These are phyloP conservation scores for Mycena indigotica DNA, from an alignment of 768 basidiomycete species.

Conservation along the genomic window DNA sequence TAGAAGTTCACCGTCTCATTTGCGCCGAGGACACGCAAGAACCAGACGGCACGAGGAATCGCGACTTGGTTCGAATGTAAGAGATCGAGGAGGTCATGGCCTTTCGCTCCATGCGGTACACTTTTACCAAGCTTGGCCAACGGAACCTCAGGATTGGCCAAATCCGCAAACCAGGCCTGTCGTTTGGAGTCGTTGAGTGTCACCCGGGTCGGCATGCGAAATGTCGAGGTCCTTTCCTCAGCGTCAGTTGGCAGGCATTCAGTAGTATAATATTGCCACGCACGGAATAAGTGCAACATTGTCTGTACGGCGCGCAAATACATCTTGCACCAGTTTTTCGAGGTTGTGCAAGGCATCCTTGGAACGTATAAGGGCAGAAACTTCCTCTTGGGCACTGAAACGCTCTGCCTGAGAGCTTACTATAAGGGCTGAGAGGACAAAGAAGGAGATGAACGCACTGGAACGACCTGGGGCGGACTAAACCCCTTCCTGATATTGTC, in stretches of 20 bases:
- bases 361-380: conserved; percentile 53
- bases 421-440: no score
- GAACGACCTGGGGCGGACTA: conserved; percentile 51
- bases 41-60: conserved; percentile 84
- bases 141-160: conserved; percentile 80
- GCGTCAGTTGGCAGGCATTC: conserved; percentile 3
- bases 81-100: conserved; percentile 79
- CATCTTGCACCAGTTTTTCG: conserved; percentile 76
- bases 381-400: conserved; percentile 58
- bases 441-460: no score
- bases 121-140: conserved; percentile 81
- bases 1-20: conserved; percentile 70
- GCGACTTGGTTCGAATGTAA: conserved; percentile 76
- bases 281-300: conserved; percentile 64
- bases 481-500: conserved; percentile 69
- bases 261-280: conserved; percentile 28
- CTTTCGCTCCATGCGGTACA: conserved; percentile 85
- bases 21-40: conserved; percentile 81
- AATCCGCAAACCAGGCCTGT: conserved; percentile 81
- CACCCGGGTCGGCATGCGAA: conserved; percentile 80
- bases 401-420: conserved; percentile 72
- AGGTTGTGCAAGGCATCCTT: conserved; percentile 57
- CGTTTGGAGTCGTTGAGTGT: conserved; percentile 79
- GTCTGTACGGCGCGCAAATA: conserved; percentile 66
- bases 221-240: conserved; percentile 57